Percentiles rank a stretch among this genome's conserved stretches.
Conservation (phyloP, 73 alveolate species). For the Stentor roeselii region DNA sequence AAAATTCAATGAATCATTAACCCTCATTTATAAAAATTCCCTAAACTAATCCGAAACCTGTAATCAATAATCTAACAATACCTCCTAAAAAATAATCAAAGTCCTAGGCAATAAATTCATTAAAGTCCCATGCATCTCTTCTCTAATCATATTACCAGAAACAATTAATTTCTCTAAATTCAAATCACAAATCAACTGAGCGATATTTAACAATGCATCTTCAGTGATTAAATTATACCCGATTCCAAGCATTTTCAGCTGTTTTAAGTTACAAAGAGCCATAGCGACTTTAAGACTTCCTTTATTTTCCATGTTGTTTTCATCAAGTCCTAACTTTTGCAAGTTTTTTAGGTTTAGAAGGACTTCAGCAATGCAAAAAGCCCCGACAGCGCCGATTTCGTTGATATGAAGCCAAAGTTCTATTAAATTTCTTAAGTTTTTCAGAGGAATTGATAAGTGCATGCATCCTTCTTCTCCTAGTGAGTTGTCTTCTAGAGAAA, state of each 20-base stretch:
- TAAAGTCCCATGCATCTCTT: not conserved
- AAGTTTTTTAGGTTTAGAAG: not conserved
- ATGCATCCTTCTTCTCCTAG: conserved; percentile 9
- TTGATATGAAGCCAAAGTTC: conserved; percentile 24
- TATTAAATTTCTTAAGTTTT: not conserved
- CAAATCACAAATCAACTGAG: not conserved
- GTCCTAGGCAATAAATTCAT: not conserved
- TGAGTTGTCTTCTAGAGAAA: conserved; percentile 9
- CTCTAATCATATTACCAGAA: not conserved
- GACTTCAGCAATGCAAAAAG: not conserved
- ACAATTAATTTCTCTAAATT: not conserved
- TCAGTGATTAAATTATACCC: conserved; percentile 8
- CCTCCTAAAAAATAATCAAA: not conserved
- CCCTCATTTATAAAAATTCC: too few species aligned
- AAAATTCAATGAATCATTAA: too few species aligned
- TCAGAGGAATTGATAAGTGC: not conserved
- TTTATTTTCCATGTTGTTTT: conserved; percentile 15
- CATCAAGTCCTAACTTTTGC: conserved; percentile 18
- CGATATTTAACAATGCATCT: not conserved
- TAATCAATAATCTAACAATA: too few species aligned
- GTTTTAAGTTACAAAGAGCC: not conserved
- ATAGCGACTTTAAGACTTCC: not conserved
- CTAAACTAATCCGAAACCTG: too few species aligned
- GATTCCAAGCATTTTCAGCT: not conserved
- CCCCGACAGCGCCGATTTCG: conserved; percentile 18